Conservation (phyloP, 1,139 yeast genomes). For the Lodderomyces beijingensis region DNA sequence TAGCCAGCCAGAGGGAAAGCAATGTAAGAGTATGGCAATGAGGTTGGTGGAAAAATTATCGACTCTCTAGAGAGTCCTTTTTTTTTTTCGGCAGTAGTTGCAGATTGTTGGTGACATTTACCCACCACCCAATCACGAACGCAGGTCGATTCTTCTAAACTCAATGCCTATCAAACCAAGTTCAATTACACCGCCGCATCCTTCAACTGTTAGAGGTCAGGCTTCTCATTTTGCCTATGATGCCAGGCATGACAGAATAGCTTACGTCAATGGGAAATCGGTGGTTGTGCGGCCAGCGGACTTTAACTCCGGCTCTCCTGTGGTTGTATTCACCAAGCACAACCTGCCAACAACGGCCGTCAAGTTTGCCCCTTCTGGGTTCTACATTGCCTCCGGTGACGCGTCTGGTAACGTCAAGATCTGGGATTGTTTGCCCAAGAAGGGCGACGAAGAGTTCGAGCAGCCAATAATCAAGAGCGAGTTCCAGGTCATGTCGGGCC, state of each 20-base stretch:
- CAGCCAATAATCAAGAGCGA: slow-evolving; percentile 74
- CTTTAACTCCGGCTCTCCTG: slow-evolving; percentile 30
- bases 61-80: too few relatives aligned
- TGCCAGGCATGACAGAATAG: slow-evolving; percentile 59
- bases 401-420: slow-evolving; percentile 80
- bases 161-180: slow-evolving; percentile 27
- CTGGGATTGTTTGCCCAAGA: slow-evolving; percentile 59
- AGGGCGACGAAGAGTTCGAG: slow-evolving; percentile 19
- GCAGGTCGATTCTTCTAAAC: too few relatives aligned
- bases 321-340: slow-evolving; percentile 71
- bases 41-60: too few relatives aligned
- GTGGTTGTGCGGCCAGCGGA: slow-evolving; percentile 65
- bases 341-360: slow-evolving; percentile 73
- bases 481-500: slow-evolving; percentile 75
- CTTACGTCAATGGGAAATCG: slow-evolving; percentile 79
- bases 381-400: slow-evolving; percentile 89
- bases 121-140: too few relatives aligned
- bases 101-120: too few relatives aligned
- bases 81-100: slow-evolving; percentile 1
- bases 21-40: too few relatives aligned
- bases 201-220: slow-evolving; percentile 67
- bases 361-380: slow-evolving; percentile 83
- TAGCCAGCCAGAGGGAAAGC: too few relatives aligned
- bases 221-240: slow-evolving; percentile 76
- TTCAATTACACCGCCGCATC: slow-evolving; percentile 63